Percentiles rank a stretch among this genome's conserved stretches.
Conservation (phyloP, 106 monocot genomes). For the Dactylorhiza incarnata region DNA sequence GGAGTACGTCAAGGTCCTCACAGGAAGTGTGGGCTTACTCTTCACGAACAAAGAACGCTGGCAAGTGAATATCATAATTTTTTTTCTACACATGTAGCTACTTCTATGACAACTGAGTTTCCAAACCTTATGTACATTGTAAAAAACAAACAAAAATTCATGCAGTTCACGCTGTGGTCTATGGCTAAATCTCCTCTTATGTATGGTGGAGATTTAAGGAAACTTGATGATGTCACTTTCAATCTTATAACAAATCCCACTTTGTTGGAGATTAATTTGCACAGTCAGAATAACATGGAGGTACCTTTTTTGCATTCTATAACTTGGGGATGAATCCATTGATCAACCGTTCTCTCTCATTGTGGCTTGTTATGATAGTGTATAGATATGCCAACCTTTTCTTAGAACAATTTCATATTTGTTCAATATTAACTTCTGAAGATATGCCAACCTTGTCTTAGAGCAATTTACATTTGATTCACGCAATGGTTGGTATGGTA, state of each 20-base stretch:
- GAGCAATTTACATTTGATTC: too few species aligned
- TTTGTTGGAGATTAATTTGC: slow-evolving; percentile 70
- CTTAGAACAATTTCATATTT: too few species aligned
- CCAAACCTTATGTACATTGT: not conserved
- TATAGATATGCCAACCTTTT: too few species aligned
- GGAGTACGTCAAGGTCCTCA: slow-evolving; percentile 71
- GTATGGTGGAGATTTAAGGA: slow-evolving; percentile 88
- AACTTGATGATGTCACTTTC: slow-evolving; percentile 44
- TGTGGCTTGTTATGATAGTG: too few species aligned
- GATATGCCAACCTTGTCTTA: too few species aligned
- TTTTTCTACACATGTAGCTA: not conserved
- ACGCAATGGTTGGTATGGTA: too few species aligned
- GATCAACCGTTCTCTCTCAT: too few species aligned
- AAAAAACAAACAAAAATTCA: not conserved
- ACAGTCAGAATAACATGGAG: slow-evolving; percentile 78
- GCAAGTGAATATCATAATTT: slow-evolving; percentile 14
- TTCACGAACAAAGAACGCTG: slow-evolving; percentile 81
- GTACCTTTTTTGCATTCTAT: slow-evolving; percentile 22
- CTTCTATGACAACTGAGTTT: not conserved
- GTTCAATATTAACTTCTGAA: too few species aligned
- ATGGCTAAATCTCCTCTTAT: slow-evolving; percentile 96
- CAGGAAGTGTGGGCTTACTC: slow-evolving; percentile 61
- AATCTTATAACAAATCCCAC: slow-evolving; percentile 75
- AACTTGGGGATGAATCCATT: not conserved
- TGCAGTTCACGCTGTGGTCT: slow-evolving; percentile 89